These are phyloP conservation scores for Yamadazyma blattariae DNA, from an alignment of 1,139 yeast genomes.

Conservation along the genomic window DNA sequence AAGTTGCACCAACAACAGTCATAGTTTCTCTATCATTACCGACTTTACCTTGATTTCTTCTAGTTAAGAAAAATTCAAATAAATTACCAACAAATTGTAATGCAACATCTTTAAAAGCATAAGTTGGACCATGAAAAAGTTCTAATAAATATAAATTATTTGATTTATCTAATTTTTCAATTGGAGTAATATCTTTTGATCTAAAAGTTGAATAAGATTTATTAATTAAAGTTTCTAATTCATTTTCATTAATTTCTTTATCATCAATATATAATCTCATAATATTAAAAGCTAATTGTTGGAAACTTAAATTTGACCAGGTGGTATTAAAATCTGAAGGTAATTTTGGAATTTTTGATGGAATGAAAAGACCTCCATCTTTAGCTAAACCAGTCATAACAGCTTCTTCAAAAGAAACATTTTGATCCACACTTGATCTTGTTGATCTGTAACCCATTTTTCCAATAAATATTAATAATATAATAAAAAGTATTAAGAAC, in stretches of 20 bases:
- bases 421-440: conserved; percentile 54
- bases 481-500: neutral
- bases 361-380: conserved; percentile 94
- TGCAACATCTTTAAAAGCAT: conserved; percentile 98
- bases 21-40: conserved; percentile 67
- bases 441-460: conserved; percentile 69
- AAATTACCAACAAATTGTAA: conserved; percentile 95
- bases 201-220: conserved; percentile 90
- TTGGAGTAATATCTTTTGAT: conserved; percentile 81
- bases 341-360: conserved; percentile 73
- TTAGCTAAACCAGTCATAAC: conserved; percentile 92
- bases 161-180: conserved; percentile 54
- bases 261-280: conserved; percentile 73
- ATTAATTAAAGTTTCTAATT: conserved; percentile 58
- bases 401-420: conserved; percentile 82
- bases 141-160: conserved; percentile 71
- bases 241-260: conserved; percentile 68
- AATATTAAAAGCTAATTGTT: conserved; percentile 82
- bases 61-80: conserved; percentile 83
- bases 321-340: conserved; percentile 54
- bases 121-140: conserved; percentile 97
- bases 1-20: conserved; percentile 98
- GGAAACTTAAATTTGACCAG: conserved; percentile 77
- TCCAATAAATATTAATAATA: too few species aligned
- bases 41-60: conserved; percentile 66